These are phyloP conservation scores for Mallotus nudiflorus DNA, from an alignment of 345 rosid genomes.

Conservation along the genomic window DNA sequence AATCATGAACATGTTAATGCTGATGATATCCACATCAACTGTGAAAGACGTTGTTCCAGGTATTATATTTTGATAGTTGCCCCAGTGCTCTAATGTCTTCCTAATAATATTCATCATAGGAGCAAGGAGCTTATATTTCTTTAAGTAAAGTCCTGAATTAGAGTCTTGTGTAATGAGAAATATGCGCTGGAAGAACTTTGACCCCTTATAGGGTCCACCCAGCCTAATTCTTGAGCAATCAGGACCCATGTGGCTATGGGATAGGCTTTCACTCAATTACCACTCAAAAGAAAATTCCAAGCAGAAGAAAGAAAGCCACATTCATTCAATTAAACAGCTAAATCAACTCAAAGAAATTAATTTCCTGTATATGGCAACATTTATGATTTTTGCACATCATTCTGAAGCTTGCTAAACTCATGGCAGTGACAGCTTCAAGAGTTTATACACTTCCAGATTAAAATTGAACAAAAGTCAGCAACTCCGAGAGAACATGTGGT, in stretches of 20 bases:
- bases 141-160: no score
- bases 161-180: no score
- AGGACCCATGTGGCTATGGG: no score
- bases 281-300: neutral
- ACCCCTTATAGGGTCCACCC: no score
- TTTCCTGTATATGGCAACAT: neutral
- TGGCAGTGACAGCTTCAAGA: neutral
- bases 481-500: neutral
- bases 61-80: neutral
- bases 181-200: no score
- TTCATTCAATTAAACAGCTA: neutral
- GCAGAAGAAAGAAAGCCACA: neutral
- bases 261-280: neutral
- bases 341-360: constrained; percentile 6
- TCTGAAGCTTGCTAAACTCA: neutral
- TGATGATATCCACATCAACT: neutral
- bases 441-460: neutral
- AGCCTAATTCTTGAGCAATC: no score
- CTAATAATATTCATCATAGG: neutral
- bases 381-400: neutral
- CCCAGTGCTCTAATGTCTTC: neutral
- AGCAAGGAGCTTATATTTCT: neutral
- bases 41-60: neutral
- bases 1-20: neutral
- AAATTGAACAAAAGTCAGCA: neutral